These are phyloP conservation scores for Psilocybe tampanensis DNA, from an alignment of 768 basidiomycete species.

Conservation along the genomic window DNA sequence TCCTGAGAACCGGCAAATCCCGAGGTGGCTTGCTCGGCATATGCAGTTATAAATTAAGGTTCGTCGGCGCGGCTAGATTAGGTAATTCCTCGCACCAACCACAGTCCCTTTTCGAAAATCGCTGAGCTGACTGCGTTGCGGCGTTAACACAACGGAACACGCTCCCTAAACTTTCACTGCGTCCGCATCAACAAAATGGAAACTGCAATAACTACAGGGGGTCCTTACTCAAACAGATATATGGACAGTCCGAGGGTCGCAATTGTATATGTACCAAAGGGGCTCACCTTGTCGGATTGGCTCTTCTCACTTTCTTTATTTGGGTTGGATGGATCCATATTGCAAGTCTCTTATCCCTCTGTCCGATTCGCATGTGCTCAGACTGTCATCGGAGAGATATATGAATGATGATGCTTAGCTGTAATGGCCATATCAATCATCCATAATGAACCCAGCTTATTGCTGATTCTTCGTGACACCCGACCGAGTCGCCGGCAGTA, in stretches of 20 bases:
- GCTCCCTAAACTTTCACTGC: not conserved
- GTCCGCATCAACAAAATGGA: not conserved
- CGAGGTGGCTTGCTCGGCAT: slow-evolving; percentile 53
- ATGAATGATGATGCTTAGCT: no score
- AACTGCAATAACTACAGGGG: not conserved
- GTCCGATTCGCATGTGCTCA: no score
- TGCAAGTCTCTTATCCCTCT: no score
- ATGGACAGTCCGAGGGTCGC: not conserved
- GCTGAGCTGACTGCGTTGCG: not conserved
- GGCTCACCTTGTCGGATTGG: not conserved
- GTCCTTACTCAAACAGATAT: not conserved
- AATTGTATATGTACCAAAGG: not conserved
- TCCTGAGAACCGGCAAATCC: slow-evolving; percentile 35
- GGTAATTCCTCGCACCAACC: not conserved
- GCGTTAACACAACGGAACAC: not conserved
- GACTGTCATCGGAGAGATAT: no score
- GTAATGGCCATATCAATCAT: not conserved
- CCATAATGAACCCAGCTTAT: not conserved
- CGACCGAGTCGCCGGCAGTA: not conserved
- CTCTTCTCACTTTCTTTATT: not conserved
- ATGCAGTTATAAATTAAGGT: slow-evolving; percentile 40
- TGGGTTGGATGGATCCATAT: not conserved
- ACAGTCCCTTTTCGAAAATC: no score
- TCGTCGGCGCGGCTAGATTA: slow-evolving; percentile 11
- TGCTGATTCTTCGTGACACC: not conserved